Conservation (phyloP, 1,284 basidiomycete genomes). For the Naganishia sp. region DNA sequence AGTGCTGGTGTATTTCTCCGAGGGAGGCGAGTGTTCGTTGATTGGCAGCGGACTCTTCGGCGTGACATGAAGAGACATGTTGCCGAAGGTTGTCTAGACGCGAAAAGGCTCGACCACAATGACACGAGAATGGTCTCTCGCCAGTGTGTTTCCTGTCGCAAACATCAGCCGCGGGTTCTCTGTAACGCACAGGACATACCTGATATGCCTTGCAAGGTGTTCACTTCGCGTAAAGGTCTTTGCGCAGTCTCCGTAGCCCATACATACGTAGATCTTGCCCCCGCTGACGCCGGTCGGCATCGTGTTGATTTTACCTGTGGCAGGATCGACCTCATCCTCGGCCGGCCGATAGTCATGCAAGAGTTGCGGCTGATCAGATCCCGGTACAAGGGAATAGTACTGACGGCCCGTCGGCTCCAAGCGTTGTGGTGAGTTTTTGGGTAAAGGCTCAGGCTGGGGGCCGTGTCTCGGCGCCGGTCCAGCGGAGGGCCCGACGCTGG, state of each 20-base stretch:
- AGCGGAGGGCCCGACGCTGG: too few species aligned
- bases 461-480: neutral
- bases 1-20: constrained; percentile 77
- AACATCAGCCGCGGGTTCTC: constrained; percentile 11
- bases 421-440: constrained; percentile 6
- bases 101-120: constrained; percentile 92
- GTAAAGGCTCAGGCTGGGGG: constrained; percentile 11
- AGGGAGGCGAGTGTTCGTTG: constrained; percentile 89
- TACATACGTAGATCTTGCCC: constrained; percentile 89
- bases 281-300: constrained; percentile 52
- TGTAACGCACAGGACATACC: constrained; percentile 58
- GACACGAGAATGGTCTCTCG: constrained; percentile 90
- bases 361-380: constrained; percentile 10
- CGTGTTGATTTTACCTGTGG: constrained; percentile 1
- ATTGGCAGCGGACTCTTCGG: constrained; percentile 80
- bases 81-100: constrained; percentile 94
- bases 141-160: constrained; percentile 86
- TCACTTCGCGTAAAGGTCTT: constrained; percentile 96
- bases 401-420: neutral
- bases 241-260: constrained; percentile 88
- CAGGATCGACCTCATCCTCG: neutral
- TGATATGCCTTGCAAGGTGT: constrained; percentile 90
- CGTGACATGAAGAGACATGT: constrained; percentile 93
- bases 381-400: constrained; percentile 19
- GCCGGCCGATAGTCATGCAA: constrained; percentile 12